Evolutionary conservation across 345 rosid species (phyloP), one percentile per base, ranked within the genome.

Genomic region (Lepidium aucheri): DNA sequence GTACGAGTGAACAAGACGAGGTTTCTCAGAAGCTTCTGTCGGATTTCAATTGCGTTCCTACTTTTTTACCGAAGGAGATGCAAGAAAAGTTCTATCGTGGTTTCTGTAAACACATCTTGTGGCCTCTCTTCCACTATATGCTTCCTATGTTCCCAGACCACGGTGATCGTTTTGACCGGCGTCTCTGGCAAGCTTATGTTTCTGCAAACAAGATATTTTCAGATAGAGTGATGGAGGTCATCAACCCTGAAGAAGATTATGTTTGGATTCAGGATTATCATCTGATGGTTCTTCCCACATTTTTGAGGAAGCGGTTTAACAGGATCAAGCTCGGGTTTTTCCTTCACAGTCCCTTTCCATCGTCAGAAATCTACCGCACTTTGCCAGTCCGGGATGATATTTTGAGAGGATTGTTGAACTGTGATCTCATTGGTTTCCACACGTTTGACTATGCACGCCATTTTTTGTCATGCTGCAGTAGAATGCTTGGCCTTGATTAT

Each of bases 121-220:
- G 96, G 96, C 96, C 91, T 3, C 86, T 88, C 28, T 86, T 88
- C 53, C 96, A 88, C 67, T 88, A 88, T 53, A 88, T 88, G 96
- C 83, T 88, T 32, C 96, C 96, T 3, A 77, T 88, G 81, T 88
- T 87, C 70, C 85, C 89, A 17, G 96, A 88, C 75, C 86, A 86
- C 9, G 90, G 88, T 3, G 87, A 85, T 34, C 86, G 96, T 18
- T 88, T 88, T 76, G 91, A 88, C 62, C 81, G 91, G 35, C 8
- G 44, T 43, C 79, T 84, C 22, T 88, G 96, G 96, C 88, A 83
- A 76, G 89, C 96, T 0, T 88, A 88, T 79, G 82, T 84, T 57
- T 84, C 88, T 17, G 96, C 91, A 0, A 88, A 88, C 75, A 88
- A 86, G 82, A 76, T 86, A 43, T 88, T 82, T 74, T 85, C 91